Evolutionary conservation across 179 eudicot genomes (phyloP).

Genomic region (Patellifolia procumbens): DNA sequence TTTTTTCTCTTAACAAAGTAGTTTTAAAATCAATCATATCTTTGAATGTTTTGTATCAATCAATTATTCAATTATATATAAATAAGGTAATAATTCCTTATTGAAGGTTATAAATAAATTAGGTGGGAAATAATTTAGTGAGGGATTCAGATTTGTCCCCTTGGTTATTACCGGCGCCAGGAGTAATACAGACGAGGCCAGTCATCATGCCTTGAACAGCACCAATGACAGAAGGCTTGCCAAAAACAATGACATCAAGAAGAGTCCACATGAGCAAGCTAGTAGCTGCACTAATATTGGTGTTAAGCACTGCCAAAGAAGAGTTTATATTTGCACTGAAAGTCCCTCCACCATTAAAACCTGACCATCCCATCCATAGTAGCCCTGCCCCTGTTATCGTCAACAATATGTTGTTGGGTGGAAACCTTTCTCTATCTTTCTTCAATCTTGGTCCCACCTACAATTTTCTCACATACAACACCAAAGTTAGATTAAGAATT

Average conservation of each 20-base stretch:
- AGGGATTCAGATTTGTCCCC: too few relatives aligned
- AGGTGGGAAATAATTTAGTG: too few relatives aligned
- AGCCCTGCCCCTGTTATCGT: slow-evolving; percentile 57
- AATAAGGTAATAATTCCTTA: too few relatives aligned
- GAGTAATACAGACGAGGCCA: slow-evolving; percentile 61
- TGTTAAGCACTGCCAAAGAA: slow-evolving; percentile 52
- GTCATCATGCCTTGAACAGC: slow-evolving; percentile 68
- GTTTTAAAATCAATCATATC: too few relatives aligned
- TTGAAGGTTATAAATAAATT: too few relatives aligned
- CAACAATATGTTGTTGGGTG: slow-evolving; percentile 54
- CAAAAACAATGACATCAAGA: slow-evolving; percentile 47
- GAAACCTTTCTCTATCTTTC: slow-evolving; percentile 51
- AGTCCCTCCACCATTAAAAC: slow-evolving; percentile 62
- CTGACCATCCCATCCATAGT: slow-evolving; percentile 67
- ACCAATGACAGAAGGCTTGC: slow-evolving; percentile 51
- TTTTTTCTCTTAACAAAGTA: too few relatives aligned
- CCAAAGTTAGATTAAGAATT: too few relatives aligned
- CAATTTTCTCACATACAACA: not conserved
- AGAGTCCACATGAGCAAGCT: slow-evolving; percentile 59
- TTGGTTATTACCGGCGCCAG: slow-evolving; percentile 55
- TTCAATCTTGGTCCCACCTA: slow-evolving; percentile 57
- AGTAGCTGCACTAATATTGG: slow-evolving; percentile 55
- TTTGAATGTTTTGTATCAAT: too few relatives aligned
- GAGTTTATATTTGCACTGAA: slow-evolving; percentile 48
- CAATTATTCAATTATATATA: too few relatives aligned